phyloP scores from a whole-genome alignment of 495 filamentous ascomycete genomes.

The Chaetomium tenue region DNA sequence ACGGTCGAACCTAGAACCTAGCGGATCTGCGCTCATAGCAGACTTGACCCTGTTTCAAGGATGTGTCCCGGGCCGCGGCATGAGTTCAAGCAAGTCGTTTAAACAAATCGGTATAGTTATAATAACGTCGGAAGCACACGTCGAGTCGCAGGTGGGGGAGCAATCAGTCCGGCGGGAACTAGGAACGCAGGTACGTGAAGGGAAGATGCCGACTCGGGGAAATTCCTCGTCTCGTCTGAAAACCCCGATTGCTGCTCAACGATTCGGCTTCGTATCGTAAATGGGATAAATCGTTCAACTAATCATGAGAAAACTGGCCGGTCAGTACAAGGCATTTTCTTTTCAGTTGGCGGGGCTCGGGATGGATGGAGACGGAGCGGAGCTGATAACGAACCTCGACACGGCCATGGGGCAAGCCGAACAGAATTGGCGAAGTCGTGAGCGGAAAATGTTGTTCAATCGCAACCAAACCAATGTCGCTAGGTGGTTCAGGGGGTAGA shows the following conservation, averaged over 20 bases:
- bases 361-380: conserved; percentile 2
- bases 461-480: background rate
- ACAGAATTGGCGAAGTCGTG: background rate
- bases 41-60: conserved; percentile 35
- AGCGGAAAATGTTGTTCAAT: background rate
- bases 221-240: background rate
- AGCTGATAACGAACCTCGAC: conserved; percentile 12
- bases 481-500: background rate
- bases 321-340: conserved; percentile 22
- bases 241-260: conserved; percentile 3
- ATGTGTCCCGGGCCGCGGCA: conserved; percentile 27
- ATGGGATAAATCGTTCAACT: conserved; percentile 14
- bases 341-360: conserved; percentile 13
- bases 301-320: background rate
- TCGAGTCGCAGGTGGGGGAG: conserved; percentile 5
- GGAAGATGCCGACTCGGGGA: conserved; percentile 8
- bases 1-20: conserved; percentile 63
- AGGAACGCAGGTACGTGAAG: conserved; percentile 10
- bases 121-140: background rate
- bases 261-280: conserved; percentile 19
- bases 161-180: conserved; percentile 1
- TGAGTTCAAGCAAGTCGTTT: conserved; percentile 21
- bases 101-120: background rate
- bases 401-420: background rate
- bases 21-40: conserved; percentile 77